A percentile compares a stretch with the other conserved stretches of the same genome.
phyloP scores from a whole-genome alignment of 2,329 filamentous ascomycete species.

The Alternaria tenuissima region DNA sequence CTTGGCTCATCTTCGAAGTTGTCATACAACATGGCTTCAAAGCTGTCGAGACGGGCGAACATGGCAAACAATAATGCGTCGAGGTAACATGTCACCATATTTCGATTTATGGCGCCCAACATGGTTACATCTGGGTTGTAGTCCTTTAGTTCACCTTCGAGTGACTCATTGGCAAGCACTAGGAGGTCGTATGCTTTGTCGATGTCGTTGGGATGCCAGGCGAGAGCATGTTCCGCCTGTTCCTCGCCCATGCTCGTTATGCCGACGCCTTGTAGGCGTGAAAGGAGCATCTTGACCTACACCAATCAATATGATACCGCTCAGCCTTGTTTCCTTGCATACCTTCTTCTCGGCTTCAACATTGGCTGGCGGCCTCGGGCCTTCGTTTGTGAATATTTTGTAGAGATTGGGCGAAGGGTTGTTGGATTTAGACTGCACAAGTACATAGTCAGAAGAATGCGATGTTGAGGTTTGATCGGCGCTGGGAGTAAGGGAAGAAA shows the following conservation, averaged over 20 bases:
- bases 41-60: slow-evolving; percentile 89
- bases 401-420: slow-evolving; percentile 60
- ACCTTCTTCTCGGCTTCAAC: slow-evolving; percentile 65
- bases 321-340: slow-evolving; percentile 6
- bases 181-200: slow-evolving; percentile 80
- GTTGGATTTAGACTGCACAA: slow-evolving; percentile 36
- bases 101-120: slow-evolving; percentile 85
- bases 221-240: slow-evolving; percentile 70
- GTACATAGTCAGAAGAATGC: slow-evolving; percentile 37
- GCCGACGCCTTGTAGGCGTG: slow-evolving; percentile 62
- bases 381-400: slow-evolving; percentile 70
- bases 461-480: slow-evolving; percentile 21
- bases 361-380: slow-evolving; percentile 58
- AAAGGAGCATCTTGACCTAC: slow-evolving; percentile 62
- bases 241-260: slow-evolving; percentile 65
- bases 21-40: slow-evolving; percentile 89
- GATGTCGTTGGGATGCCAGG: slow-evolving; percentile 72
- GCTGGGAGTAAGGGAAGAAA: slow-evolving; percentile 16
- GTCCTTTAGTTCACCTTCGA: slow-evolving; percentile 77
- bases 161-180: slow-evolving; percentile 79
- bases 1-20: slow-evolving; percentile 76
- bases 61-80: slow-evolving; percentile 93
- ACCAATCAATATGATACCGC: slow-evolving; percentile 14
- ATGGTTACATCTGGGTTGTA: slow-evolving; percentile 77
- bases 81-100: slow-evolving; percentile 91